phyloP scores from a whole-genome alignment of 179 eudicot genomes.

The Spinacia oleracea region DNA sequence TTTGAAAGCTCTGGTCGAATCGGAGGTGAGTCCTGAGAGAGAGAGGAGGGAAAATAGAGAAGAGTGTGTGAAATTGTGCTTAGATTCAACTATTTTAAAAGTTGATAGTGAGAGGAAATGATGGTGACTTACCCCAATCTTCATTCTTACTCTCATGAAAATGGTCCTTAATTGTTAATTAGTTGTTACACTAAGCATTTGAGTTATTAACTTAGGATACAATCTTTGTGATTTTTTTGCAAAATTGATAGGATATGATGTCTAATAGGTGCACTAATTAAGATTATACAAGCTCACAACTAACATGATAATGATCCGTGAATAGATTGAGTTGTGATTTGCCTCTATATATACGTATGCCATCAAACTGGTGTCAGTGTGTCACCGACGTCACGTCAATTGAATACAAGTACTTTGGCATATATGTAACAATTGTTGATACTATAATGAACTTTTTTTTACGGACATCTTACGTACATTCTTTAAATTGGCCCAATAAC shows the following conservation, averaged over 20 bases:
- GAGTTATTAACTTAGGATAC: not conserved
- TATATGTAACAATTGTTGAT: too few relatives aligned
- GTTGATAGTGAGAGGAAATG: slow-evolving; percentile 13
- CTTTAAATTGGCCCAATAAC: not conserved
- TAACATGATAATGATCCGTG: too few relatives aligned
- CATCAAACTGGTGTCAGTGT: too few relatives aligned
- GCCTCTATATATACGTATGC: too few relatives aligned
- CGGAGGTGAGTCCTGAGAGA: not conserved
- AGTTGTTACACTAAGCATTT: not conserved
- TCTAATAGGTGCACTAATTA: not conserved
- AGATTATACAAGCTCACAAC: not conserved
- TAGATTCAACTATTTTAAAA: slow-evolving; percentile 11
- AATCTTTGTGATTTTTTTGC: not conserved
- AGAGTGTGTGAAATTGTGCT: not conserved
- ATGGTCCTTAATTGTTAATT: too few relatives aligned
- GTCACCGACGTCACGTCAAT: too few relatives aligned
- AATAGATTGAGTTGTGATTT: too few relatives aligned
- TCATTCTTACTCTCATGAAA: not conserved
- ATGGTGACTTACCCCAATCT: slow-evolving; percentile 16
- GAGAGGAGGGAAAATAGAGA: not conserved
- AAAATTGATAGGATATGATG: not conserved
- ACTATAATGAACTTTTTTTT: not conserved
- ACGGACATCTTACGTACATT: not conserved
- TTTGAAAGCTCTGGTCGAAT: not conserved
- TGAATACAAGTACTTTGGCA: too few relatives aligned